These are phyloP conservation scores for Orbilia ellipsospora DNA, from an alignment of 2,329 filamentous ascomycete genomes.

Conservation along the genomic window DNA sequence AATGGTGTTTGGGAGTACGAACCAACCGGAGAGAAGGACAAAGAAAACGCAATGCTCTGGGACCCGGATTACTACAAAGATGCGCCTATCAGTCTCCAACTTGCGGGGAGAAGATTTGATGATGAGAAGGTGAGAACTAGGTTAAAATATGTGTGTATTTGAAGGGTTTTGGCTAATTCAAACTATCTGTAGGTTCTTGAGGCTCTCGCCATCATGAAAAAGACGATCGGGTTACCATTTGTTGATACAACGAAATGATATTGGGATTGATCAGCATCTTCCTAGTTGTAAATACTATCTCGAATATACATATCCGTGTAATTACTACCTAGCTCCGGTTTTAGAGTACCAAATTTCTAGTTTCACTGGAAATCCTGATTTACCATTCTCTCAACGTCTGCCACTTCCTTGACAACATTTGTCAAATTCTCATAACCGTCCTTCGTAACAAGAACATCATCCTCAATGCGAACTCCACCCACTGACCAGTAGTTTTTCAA, in stretches of 20 bases:
- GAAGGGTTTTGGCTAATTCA: not conserved
- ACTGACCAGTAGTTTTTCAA: conserved; percentile 85
- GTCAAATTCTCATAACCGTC: conserved; percentile 78
- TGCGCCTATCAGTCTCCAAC: conserved; percentile 63
- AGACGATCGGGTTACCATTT: conserved; percentile 6
- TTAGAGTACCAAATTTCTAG: not conserved
- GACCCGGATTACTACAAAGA: conserved; percentile 61
- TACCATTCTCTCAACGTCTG: conserved; percentile 71
- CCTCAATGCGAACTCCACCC: conserved; percentile 72
- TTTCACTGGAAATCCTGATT: conserved; percentile 27
- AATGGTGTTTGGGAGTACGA: conserved; percentile 17
- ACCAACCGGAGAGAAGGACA: conserved; percentile 65
- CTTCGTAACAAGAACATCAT: conserved; percentile 67
- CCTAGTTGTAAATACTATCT: no score
- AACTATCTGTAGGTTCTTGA: conserved; percentile 12
- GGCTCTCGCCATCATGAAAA: not conserved
- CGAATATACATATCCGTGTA: not conserved
- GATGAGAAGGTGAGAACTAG: conserved; percentile 28
- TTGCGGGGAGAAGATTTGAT: conserved; percentile 60
- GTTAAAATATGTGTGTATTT: not conserved
- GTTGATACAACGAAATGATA: not conserved
- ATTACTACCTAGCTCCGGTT: not conserved
- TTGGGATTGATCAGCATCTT: no score
- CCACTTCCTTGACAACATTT: conserved; percentile 75
- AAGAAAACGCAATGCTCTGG: conserved; percentile 17